Conservation (phyloP, 495 filamentous ascomycete genomes). For the Friedmanniomyces endolithicus region DNA sequence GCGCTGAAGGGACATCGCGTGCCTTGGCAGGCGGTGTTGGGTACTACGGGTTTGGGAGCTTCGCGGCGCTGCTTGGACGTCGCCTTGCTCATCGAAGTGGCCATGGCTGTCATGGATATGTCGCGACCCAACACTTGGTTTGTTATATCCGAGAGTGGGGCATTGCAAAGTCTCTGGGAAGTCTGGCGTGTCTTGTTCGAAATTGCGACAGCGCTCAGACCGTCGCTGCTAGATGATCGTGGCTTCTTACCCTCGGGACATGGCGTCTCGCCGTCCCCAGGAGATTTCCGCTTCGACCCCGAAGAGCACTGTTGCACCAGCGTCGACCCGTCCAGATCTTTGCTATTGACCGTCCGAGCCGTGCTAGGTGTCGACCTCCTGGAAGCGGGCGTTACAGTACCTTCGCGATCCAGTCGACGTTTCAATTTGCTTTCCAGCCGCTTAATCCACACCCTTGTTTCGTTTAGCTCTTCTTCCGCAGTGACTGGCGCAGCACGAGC, state of each 20-base stretch:
- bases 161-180: neutral
- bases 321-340: constrained; percentile 2
- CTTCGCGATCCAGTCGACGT: constrained; percentile 10
- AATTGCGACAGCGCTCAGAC: neutral
- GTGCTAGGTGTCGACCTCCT: constrained; percentile 3
- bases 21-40: neutral
- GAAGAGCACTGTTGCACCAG: neutral
- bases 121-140: constrained; percentile 2
- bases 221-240: neutral
- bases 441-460: constrained; percentile 11
- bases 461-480: constrained; percentile 9
- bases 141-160: constrained; percentile 19
- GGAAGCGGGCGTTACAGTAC: constrained; percentile 6
- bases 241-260: constrained; percentile 3
- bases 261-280: neutral
- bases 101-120: neutral
- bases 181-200: too few species aligned
- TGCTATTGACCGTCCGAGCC: neutral
- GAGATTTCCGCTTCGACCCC: neutral
- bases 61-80: neutral
- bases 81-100: neutral
- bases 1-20: constrained; percentile 10
- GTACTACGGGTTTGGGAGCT: neutral
- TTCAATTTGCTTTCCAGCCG: constrained; percentile 5
- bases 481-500: constrained; percentile 22